Evolutionary conservation across 768 basidiomycete genomes (phyloP), one percentile per base, ranked within the genome.

Genomic region (Agrocybe chaxingu): DNA sequence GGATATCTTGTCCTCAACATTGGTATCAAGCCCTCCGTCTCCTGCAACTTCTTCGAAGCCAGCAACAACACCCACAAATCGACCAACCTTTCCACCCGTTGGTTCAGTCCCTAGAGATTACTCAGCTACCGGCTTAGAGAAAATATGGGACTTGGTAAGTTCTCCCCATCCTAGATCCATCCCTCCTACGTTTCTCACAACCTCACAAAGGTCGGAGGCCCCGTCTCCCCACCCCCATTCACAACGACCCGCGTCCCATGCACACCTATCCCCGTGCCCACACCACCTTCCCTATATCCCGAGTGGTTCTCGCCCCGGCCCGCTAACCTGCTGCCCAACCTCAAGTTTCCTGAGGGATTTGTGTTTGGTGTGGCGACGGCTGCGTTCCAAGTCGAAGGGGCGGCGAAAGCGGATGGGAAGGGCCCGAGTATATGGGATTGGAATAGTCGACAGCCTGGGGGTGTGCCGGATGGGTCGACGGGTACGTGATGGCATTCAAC

Each of bases 341-440:
- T 76, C 46, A 75, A 70, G 47, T 66, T 79, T n/a, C 79, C 79
- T 0, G 59, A 70, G 18, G 74, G 68, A 1, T 79, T 80, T 62
- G 66, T 73, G 37, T 78, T 78, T 53, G 79, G 79, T 16, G 77
- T 78, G 8, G 76, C 76, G 3, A 79, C 78, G 0, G 76, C 77
- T 18, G 73, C 79, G 8, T 78, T 76, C 55, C 78, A 79, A 55
- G 77, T 78, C 24, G 78, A 79, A 65, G 79, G 79, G 6, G 77
- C 77, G 4, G 73, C 65, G 11, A 75, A 77, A 59, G 69, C 68
- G 53, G 79, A 77, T 48, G 77, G 75, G 0, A 76, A 77, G 48
- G 76, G 76, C 5, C 75, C 76, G 1, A 70, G 68, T 1, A 66
- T 73, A 54, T 77, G 77, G 77, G 77, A 78, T 53, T 76, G 75